phyloP scores from a whole-genome alignment of 1,284 basidiomycete genomes.

The Leucoagaricus sp. region DNA sequence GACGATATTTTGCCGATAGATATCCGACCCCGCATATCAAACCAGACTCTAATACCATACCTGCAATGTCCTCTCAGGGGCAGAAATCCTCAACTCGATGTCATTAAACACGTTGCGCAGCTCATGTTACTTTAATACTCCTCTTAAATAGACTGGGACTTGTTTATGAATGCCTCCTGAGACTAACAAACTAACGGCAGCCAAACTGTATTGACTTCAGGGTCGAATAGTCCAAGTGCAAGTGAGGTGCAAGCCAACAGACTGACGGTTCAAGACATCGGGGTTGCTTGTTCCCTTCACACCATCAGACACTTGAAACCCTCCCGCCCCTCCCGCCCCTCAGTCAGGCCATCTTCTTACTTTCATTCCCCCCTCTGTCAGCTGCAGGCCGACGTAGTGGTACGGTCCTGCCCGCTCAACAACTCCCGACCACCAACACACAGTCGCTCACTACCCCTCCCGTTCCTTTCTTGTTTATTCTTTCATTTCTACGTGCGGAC shows the following conservation, averaged over 20 bases:
- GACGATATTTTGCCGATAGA: not conserved
- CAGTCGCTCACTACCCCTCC: constrained; percentile 4
- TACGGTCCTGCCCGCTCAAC: not conserved
- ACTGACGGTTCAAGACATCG: constrained; percentile 8
- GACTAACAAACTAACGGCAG: too few relatives aligned
- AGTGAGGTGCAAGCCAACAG: not conserved
- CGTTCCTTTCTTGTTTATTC: constrained; percentile 16
- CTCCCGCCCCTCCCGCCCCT: not conserved
- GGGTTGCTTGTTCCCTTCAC: constrained; percentile 2
- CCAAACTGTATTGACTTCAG: not conserved
- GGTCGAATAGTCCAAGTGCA: not conserved
- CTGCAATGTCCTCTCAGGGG: too few relatives aligned
- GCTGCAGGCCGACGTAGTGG: not conserved
- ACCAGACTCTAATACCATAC: too few relatives aligned
- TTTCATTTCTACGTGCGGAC: constrained; percentile 10
- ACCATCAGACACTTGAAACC: not conserved
- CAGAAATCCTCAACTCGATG: too few relatives aligned
- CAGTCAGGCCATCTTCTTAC: not conserved
- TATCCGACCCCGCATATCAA: not conserved
- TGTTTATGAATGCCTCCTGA: too few relatives aligned
- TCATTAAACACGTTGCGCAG: too few relatives aligned
- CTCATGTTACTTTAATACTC: too few relatives aligned
- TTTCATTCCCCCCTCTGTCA: not conserved
- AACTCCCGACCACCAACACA: not conserved
- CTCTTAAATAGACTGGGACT: too few relatives aligned